phyloP scores from a whole-genome alignment of 2,329 filamentous ascomycete genomes.

The Zymoseptoria crescenta region DNA sequence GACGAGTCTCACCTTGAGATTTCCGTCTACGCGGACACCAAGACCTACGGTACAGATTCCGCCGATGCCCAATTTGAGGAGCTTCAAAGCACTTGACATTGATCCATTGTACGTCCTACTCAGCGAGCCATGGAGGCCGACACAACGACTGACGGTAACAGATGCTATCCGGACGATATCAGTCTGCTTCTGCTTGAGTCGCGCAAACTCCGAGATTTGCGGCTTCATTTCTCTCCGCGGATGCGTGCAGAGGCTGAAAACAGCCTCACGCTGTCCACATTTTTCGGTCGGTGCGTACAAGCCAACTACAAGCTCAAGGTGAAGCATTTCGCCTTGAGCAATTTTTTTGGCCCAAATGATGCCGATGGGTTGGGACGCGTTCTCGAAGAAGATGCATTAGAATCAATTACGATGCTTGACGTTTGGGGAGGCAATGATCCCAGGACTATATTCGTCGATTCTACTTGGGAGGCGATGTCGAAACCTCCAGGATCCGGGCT shows the following conservation, averaged over 20 bases:
- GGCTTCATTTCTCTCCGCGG: constrained; percentile 53
- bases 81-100: constrained; percentile 50
- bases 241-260: constrained; percentile 54
- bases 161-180: constrained; percentile 51
- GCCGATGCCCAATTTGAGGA: constrained; percentile 47
- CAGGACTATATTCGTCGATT: constrained; percentile 46
- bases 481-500: constrained; percentile 10
- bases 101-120: constrained; percentile 47
- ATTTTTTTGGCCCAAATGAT: constrained; percentile 49
- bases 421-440: constrained; percentile 41
- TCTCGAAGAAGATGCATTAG: constrained; percentile 35
- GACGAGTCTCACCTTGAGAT: constrained; percentile 48
- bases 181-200: constrained; percentile 48
- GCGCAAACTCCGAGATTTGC: constrained; percentile 47
- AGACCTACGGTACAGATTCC: constrained; percentile 51
- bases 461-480: constrained; percentile 41
- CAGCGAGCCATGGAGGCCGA: neutral
- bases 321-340: constrained; percentile 48
- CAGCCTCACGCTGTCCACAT: constrained; percentile 46
- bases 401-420: constrained; percentile 48
- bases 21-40: constrained; percentile 49
- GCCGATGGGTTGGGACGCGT: constrained; percentile 38
- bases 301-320: constrained; percentile 41
- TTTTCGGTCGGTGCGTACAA: constrained; percentile 49
- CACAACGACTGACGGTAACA: neutral